phyloP scores from a whole-genome alignment of 305 asterid genomes.

The Stenogyne calaminthoides region DNA sequence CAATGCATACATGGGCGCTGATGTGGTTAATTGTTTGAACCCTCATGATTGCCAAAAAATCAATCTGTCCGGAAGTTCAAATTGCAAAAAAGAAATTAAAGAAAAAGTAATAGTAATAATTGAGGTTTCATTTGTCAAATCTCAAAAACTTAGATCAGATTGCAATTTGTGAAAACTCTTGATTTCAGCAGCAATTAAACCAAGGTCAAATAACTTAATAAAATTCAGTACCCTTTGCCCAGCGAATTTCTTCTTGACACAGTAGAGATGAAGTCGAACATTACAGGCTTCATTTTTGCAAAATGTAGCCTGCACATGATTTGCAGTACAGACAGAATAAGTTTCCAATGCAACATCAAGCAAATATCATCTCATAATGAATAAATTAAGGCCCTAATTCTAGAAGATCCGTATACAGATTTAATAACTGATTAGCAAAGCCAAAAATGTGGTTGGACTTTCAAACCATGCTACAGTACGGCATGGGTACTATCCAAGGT shows the following conservation, averaged over 20 bases:
- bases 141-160: no score
- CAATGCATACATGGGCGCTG: no score
- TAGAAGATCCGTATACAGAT: neutral
- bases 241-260: slow-evolving; percentile 72
- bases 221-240: slow-evolving; percentile 53
- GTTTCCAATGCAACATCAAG: slow-evolving; percentile 11
- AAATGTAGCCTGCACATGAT: slow-evolving; percentile 57
- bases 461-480: no score
- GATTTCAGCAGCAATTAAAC: no score
- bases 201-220: neutral
- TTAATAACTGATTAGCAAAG: neutral
- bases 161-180: no score
- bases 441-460: neutral
- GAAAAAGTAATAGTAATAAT: no score
- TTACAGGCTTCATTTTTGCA: slow-evolving; percentile 72
- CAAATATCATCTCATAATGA: neutral
- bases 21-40: no score
- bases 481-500: no score
- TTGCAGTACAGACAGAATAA: slow-evolving; percentile 7
- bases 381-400: neutral
- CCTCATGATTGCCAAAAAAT: no score
- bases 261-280: slow-evolving; percentile 69
- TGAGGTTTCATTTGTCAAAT: no score
- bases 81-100: no score
- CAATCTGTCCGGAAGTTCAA: no score